Conservation (phyloP, 441 rosid species). For the Aleurites moluccanus region DNA sequence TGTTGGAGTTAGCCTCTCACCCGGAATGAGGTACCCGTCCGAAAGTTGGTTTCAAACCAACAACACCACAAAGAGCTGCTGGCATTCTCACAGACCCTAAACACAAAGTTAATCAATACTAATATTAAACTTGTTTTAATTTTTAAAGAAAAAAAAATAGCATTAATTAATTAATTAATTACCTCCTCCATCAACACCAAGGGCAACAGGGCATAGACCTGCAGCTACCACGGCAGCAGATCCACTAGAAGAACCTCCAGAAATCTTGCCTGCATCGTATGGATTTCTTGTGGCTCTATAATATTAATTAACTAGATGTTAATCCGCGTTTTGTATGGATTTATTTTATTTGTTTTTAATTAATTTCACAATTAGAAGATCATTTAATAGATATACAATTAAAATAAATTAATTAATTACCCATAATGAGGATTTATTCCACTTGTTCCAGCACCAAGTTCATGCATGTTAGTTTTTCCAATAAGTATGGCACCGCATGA, state of each 20-base stretch:
- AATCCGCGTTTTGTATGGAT: too few relatives aligned
- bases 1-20: conserved; percentile 27
- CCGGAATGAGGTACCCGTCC: conserved; percentile 58
- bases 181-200: conserved; percentile 90
- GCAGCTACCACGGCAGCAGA: conserved; percentile 80
- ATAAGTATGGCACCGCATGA: conserved; percentile 66
- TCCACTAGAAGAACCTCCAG: conserved; percentile 80
- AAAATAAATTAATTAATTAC: conserved; percentile 28
- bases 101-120: background rate
- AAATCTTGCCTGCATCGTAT: conserved; percentile 40
- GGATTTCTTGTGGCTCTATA: conserved; percentile 65
- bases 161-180: background rate
- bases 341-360: too few relatives aligned
- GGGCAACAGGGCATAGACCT: conserved; percentile 74
- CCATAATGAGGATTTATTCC: conserved; percentile 85
- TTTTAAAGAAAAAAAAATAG: background rate
- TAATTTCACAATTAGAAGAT: too few relatives aligned
- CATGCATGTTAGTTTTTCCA: conserved; percentile 85
- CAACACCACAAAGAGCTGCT: conserved; percentile 76
- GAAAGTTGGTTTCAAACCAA: conserved; percentile 75
- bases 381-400: too few relatives aligned
- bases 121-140: too few relatives aligned
- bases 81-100: conserved; percentile 80
- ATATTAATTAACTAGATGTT: background rate
- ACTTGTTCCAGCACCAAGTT: conserved; percentile 78